Base-by-base conservation (phyloP, 768 basidiomycete species). In the Termitomyces bulborhizus region DNA sequence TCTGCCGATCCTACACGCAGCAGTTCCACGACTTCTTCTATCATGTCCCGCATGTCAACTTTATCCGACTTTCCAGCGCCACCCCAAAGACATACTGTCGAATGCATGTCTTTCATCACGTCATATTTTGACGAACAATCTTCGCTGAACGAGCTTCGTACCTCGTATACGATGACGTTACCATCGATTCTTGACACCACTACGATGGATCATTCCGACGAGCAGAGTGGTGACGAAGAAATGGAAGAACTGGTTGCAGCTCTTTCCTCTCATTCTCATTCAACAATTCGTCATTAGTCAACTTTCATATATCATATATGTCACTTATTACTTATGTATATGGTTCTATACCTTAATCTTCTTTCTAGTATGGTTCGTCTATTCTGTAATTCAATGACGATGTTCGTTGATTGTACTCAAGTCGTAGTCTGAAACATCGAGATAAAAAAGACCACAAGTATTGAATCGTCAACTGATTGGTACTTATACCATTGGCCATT, bases 41-140 rank as follows among this genome's bases (percentile, higher is more conserved):
- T 70, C 4, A 58, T 71, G 9, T 89, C 88, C 0, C 76, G 77
- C 31, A 89, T 90, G 75, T 88, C 87, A 1, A 75, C 76, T 8
- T 75, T 89, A 13, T 88, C 85, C 4, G 88, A 88, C 62, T 90
- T 90, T 64, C 88, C 87, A 1, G 69, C 68, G 8, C 87, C 87
- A 3, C 87, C 87, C 0, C 49, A 21, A 29, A 55, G 58, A 29
- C 62, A 66, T n/a, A 60, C 68, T 27, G 61, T 63, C 42, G 65
- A 65, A 39, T 73, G 72, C 47, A 66, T 74, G 60, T 75, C 77
- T 7, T 65, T 78, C n/a, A 55, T 81, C 21, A 72, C 73, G 37
- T 67, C 80, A 0, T 80, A 74, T 56, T 75, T 75, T 58, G 74
- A 76, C 31, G 67, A 70, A 16, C 60, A 63, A 12, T 59, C 60